Evolutionary conservation across 2,329 filamentous ascomycete genomes (phyloP).

Genomic region (Verticillium nubilum): DNA sequence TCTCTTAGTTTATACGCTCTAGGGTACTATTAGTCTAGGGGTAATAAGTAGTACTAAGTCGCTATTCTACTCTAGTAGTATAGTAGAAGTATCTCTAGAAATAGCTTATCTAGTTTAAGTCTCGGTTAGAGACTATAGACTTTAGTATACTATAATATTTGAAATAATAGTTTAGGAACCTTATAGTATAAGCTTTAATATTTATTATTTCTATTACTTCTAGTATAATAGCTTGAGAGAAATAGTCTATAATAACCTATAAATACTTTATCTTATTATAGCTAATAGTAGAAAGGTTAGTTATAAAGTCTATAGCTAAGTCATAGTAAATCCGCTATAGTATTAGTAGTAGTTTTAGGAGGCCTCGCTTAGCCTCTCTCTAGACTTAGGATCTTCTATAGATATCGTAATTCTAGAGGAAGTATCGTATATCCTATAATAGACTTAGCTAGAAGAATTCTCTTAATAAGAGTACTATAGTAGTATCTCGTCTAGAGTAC

Average conservation of each 20-base stretch:
- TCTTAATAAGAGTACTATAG: background rate
- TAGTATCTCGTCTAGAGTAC: background rate
- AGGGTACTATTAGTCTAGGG: background rate
- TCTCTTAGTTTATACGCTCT: background rate
- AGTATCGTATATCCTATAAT: background rate
- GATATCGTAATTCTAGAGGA: background rate
- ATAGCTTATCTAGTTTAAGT: background rate
- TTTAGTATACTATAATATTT: background rate
- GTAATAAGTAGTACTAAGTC: conserved; percentile 1
- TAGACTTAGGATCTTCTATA: background rate
- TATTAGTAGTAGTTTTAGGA: background rate
- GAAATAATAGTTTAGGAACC: conserved; percentile 1
- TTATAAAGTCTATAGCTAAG: conserved; percentile 1
- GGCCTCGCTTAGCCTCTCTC: background rate
- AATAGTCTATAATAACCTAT: background rate
- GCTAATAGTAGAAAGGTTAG: background rate
- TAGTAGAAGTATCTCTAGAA: conserved; percentile 2
- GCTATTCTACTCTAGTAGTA: background rate
- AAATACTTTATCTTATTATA: background rate
- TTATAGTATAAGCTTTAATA: background rate
- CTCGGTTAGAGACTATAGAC: background rate
- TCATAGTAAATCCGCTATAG: background rate
- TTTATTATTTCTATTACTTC: background rate
- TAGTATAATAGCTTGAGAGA: background rate
- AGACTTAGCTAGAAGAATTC: background rate